Evolutionary conservation across 768 basidiomycete genomes (phyloP), one percentile per base, ranked within the genome.

Genomic region (Megacollybia marginata): DNA sequence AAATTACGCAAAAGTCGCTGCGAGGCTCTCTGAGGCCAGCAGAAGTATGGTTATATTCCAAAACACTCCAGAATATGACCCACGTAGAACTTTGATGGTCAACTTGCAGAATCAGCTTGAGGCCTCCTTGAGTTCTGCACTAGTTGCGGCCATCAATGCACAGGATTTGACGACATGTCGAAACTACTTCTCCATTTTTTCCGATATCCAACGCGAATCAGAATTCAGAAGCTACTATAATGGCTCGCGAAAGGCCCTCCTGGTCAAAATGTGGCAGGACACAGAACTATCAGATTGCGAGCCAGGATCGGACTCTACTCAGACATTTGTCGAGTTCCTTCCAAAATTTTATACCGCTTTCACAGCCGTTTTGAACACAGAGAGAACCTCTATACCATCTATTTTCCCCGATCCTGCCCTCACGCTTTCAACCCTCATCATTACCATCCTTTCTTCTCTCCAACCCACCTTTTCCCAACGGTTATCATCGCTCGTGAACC

Each of bases 201-300:
- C 79, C 49, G 80, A 87, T 57, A 97, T 99, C 51, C 88, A 95
- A 58, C 77, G 95, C 46, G 92, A 93, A 64, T 75, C 81, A 2
- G 96, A 98, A 63, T 99, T 95, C 64, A 76, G 89, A 52, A 88
- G 87, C 59, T 97, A 96, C 62, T 99, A 97, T 69, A 90, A 92
- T 65, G 89, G 89, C 11, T 85, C 90, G 9, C 74, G 91, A 28
- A 73, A 92, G 49, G 72, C 77, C 12, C 57, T 70, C 13, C 64
- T 95, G 12, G 71, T 90, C 38, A 68, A 79, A 13, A 58, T 75
- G 51, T 98, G 95, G 95, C 75, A 80, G 55, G 69, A 69, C 23
- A 78, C 77, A 1, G 60, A 62, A 1, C 66, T 93, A 33, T 59
- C 64, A 1, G 83, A 85, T 54, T 75, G 73, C 46, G 75, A 73